Base-by-base conservation (phyloP, 2,329 filamentous ascomycete species). In the Hypoxylon sp. region DNA sequence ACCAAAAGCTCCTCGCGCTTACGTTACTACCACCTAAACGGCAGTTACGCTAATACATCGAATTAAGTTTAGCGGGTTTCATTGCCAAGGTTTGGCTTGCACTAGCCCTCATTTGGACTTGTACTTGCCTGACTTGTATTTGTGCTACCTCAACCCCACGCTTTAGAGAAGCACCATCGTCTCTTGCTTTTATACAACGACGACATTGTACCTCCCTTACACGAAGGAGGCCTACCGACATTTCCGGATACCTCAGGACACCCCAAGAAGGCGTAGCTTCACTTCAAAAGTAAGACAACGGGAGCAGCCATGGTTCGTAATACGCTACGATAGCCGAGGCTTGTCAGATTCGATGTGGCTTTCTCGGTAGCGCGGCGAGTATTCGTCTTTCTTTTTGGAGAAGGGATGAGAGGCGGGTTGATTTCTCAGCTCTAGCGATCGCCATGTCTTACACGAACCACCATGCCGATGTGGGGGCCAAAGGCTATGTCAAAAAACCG, bases 21-120 rank as follows among this genome's bases (percentile, higher is more conserved):
- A 59, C 13, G 56, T 52, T 60, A 58, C 56, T 47, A 35, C 48
- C 31, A 48, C 44, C 51, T 24, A 39, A 63, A 29, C 24, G 42
- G 32, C n/a, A 47, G 55, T 60, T 52, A 51, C 60, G 29, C 60
- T 51, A 55, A 57, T 37, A 46, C 6, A 17, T 42, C 24, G 21
- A 65, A 68, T 65, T 68, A 29, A 47, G 66, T 56, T 59, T 65
- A 70, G 67, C 27, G 60, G 15, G 67, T 70, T 67, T 67, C 67
- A 69, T 24, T 50, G 44, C 44, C 57, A 61, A 59, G 61, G 52
- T 64, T 52, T 21, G 39, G 42, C 62, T 64, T 19, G n/a, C 27
- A 29, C 56, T 61, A 64, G 27, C 35, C 54, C 51, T 32, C 11
- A 67, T 62, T 31, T 27, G 35, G 53, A 57, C 21, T 52, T 24